Percentiles rank a stretch among this genome's conserved stretches.
phyloP scores from a whole-genome alignment of 192 early-diverging fungal genomes.

The Coemansia sp. region DNA sequence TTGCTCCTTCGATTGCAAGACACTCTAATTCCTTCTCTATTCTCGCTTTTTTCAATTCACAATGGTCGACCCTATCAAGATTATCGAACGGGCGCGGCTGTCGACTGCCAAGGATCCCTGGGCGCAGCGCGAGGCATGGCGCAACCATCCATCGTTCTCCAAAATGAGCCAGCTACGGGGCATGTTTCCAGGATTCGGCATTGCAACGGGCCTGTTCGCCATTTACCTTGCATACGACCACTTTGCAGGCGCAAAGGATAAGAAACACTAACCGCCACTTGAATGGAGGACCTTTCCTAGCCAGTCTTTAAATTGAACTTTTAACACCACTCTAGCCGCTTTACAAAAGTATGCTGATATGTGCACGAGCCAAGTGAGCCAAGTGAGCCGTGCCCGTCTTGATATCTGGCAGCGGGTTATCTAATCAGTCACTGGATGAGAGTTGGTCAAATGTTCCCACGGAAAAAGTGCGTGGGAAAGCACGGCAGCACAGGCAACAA shows the following conservation, averaged over 20 bases:
- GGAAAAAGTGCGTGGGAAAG: background rate
- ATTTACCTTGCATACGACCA: conserved; percentile 69
- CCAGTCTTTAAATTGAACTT: background rate
- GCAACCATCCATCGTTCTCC: conserved; percentile 67
- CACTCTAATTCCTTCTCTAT: background rate
- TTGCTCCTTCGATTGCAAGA: background rate
- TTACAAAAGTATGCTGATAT: background rate
- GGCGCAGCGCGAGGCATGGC: conserved; percentile 73
- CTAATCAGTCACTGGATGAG: background rate
- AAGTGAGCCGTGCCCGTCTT: background rate
- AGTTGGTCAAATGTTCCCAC: background rate
- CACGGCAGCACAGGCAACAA: no score
- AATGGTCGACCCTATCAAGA: conserved; percentile 52
- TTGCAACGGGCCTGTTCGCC: conserved; percentile 73
- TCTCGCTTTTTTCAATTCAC: background rate
- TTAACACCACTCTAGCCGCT: background rate
- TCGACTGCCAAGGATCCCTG: conserved; percentile 66
- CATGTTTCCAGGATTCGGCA: conserved; percentile 77
- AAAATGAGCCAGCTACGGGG: conserved; percentile 59
- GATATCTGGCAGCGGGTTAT: background rate
- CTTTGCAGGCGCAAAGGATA: conserved; percentile 41
- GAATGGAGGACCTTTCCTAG: background rate
- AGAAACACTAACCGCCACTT: conserved; percentile 26
- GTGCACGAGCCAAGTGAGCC: background rate
- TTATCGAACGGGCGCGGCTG: conserved; percentile 39